A percentile compares a stretch with the other conserved stretches of the same genome.
phyloP scores from a whole-genome alignment of 345 rosid species.

The Citrus mangshanensis region DNA sequence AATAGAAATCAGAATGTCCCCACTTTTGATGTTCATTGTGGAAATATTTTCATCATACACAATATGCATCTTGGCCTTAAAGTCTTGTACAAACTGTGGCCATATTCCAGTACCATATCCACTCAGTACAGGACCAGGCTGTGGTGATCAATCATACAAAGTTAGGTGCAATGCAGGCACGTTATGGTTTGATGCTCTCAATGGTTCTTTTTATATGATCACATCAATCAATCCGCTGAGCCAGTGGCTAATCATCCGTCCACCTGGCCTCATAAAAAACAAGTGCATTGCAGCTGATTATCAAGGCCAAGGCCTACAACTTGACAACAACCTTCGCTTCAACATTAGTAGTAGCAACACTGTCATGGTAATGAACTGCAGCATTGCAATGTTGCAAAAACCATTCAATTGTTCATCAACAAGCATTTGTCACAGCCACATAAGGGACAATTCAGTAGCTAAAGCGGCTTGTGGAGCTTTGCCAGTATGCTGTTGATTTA shows the following conservation, averaged over 20 bases:
- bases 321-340: slow-evolving; percentile 35
- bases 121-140: slow-evolving; percentile 37
- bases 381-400: slow-evolving; percentile 8
- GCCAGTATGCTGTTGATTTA: slow-evolving; percentile 33
- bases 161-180: slow-evolving; percentile 32
- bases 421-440: slow-evolving; percentile 39
- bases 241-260: slow-evolving; percentile 35
- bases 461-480: slow-evolving; percentile 16
- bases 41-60: background rate
- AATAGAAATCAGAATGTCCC: background rate
- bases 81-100: slow-evolving; percentile 37
- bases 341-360: slow-evolving; percentile 46
- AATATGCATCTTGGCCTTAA: slow-evolving; percentile 21
- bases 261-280: slow-evolving; percentile 12
- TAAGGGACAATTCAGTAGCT: slow-evolving; percentile 1
- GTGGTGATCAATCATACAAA: slow-evolving; percentile 47
- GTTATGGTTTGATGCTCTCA: slow-evolving; percentile 34
- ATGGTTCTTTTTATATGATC: slow-evolving; percentile 32
- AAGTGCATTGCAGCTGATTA: slow-evolving; percentile 28
- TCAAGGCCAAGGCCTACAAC: slow-evolving; percentile 23
- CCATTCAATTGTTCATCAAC: slow-evolving; percentile 38
- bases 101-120: slow-evolving; percentile 44
- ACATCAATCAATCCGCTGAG: slow-evolving; percentile 21
- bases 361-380: slow-evolving; percentile 42
- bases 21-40: background rate